phyloP scores from a whole-genome alignment of 2,329 filamentous ascomycete genomes.

The Capronia coronata region DNA sequence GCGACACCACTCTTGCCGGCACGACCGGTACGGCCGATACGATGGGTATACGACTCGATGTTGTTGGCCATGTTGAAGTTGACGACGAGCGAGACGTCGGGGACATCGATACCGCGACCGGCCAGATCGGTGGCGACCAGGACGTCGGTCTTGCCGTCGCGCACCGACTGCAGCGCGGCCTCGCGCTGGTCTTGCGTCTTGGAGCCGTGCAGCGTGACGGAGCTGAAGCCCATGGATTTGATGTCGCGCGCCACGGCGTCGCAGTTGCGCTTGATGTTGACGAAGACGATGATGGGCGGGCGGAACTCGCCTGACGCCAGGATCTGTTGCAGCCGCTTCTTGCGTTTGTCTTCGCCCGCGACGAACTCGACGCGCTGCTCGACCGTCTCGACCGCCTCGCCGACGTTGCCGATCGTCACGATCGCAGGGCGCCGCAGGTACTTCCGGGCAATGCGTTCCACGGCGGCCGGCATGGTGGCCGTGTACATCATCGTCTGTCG shows the following conservation, averaged over 20 bases:
- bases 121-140: slow-evolving; percentile 94
- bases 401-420: slow-evolving; percentile 87
- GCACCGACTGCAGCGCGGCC: slow-evolving; percentile 77
- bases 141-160: slow-evolving; percentile 72
- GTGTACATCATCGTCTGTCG: slow-evolving; percentile 99
- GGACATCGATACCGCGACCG: slow-evolving; percentile 94
- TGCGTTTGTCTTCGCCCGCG: slow-evolving; percentile 84
- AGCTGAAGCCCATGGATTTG: slow-evolving; percentile 83
- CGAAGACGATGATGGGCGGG: slow-evolving; percentile 94
- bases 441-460: slow-evolving; percentile 94
- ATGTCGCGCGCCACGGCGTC: slow-evolving; percentile 91
- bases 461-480: slow-evolving; percentile 87
- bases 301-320: slow-evolving; percentile 71
- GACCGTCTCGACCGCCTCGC: slow-evolving; percentile 94
- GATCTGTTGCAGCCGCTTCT: slow-evolving; percentile 91
- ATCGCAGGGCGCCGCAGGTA: slow-evolving; percentile 90
- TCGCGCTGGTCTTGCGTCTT: slow-evolving; percentile 99
- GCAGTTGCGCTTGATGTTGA: slow-evolving; percentile 99
- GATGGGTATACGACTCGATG: slow-evolving; percentile 94
- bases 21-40: slow-evolving; percentile 93
- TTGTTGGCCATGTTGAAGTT: slow-evolving; percentile 98
- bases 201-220: slow-evolving; percentile 85
- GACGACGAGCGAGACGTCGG: slow-evolving; percentile 85
- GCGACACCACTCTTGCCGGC: slow-evolving; percentile 94
- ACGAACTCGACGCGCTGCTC: slow-evolving; percentile 95